Conservation (phyloP, 1,284 basidiomycete species). For the Microbotryomycetes sp. region DNA sequence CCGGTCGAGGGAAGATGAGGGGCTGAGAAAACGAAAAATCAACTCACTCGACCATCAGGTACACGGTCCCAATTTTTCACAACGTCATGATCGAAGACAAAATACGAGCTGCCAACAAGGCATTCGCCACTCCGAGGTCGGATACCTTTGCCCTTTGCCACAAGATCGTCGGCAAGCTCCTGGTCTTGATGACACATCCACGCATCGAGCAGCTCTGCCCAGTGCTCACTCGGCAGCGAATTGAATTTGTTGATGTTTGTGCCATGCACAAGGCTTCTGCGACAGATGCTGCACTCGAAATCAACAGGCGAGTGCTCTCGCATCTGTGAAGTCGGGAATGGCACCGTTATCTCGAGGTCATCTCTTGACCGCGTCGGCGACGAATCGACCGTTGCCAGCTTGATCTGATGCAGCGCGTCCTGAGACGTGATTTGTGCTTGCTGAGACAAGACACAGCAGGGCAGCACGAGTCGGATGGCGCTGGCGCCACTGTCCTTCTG, state of each 20-base stretch:
- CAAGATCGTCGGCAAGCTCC: slow-evolving; percentile 58
- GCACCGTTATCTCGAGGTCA: slow-evolving; percentile 38
- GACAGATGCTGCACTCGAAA: slow-evolving; percentile 64
- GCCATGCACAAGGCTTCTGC: slow-evolving; percentile 25
- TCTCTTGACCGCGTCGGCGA: slow-evolving; percentile 37
- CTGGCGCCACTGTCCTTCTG: slow-evolving; percentile 4
- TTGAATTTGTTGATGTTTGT: slow-evolving; percentile 50
- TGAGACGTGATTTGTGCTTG: slow-evolving; percentile 37
- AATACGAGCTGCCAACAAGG: slow-evolving; percentile 76
- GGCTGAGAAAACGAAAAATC: slow-evolving; percentile 20
- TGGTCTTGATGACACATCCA: slow-evolving; percentile 98
- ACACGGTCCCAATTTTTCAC: slow-evolving; percentile 51
- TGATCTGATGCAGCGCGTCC: slow-evolving; percentile 62
- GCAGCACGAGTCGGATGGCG: slow-evolving; percentile 54
- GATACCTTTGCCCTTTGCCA: slow-evolving; percentile 63
- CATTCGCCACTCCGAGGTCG: slow-evolving; percentile 67
- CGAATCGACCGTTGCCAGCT: slow-evolving; percentile 47
- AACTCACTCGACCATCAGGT: too few species aligned
- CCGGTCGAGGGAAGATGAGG: slow-evolving; percentile 38
- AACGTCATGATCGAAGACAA: slow-evolving; percentile 57
- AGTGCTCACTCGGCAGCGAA: slow-evolving; percentile 88
- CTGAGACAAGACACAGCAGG: slow-evolving; percentile 55
- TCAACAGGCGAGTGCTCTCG: slow-evolving; percentile 48
- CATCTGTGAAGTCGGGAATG: slow-evolving; percentile 32
- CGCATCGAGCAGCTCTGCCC: slow-evolving; percentile 91